Conservation (phyloP, 1,139 yeast genomes). For the Lodderomyces metapsilosis region DNA sequence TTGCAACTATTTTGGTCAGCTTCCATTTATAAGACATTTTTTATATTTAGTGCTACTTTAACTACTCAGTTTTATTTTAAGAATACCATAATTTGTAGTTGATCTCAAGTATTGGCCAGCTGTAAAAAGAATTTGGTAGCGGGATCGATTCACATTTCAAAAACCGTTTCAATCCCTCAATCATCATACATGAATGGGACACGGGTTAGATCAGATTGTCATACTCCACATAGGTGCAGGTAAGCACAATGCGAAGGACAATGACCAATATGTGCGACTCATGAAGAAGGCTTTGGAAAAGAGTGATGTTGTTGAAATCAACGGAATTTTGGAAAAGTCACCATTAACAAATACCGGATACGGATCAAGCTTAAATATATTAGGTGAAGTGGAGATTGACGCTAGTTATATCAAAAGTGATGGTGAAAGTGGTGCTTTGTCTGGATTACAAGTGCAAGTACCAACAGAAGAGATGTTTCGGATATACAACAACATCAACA, state of each 20-base stretch:
- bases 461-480: constrained; percentile 26
- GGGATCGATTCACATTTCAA: too few relatives aligned
- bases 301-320: constrained; percentile 15
- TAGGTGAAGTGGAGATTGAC: constrained; percentile 55
- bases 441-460: constrained; percentile 20
- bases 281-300: constrained; percentile 21
- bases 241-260: constrained; percentile 22
- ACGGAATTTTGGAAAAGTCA: constrained; percentile 41
- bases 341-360: constrained; percentile 54
- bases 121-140: too few relatives aligned
- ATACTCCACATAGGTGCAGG: constrained; percentile 46
- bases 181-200: background rate
- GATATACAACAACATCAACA: constrained; percentile 18
- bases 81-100: too few relatives aligned
- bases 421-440: constrained; percentile 19
- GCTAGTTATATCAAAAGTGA: constrained; percentile 30
- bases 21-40: background rate
- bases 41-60: too few relatives aligned
- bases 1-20: background rate
- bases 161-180: too few relatives aligned
- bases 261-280: constrained; percentile 21
- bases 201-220: background rate
- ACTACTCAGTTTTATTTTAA: too few relatives aligned
- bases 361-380: constrained; percentile 50
- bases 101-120: too few relatives aligned